Conservation (phyloP, 371 early-diverging fungal species). For the Actinomortierella ambigua region DNA sequence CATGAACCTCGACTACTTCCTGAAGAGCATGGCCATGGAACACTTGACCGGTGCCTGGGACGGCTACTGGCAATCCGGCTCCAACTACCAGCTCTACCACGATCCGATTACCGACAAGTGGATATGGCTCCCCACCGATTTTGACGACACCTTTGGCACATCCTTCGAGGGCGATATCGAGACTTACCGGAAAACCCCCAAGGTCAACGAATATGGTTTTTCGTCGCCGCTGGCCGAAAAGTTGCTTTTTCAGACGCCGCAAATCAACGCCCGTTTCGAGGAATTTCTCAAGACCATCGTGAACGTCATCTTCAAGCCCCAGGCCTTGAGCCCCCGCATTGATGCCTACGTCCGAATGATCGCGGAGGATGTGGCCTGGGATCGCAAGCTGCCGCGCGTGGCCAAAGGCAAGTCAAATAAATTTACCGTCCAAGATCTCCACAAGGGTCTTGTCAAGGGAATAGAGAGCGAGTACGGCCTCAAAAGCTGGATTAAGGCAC, state of each 20-base stretch:
- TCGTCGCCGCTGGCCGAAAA: constrained; percentile 41
- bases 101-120: constrained; percentile 52
- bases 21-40: constrained; percentile 48
- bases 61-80: constrained; percentile 33
- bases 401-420: constrained; percentile 26
- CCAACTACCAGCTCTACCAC: constrained; percentile 59
- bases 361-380: constrained; percentile 59
- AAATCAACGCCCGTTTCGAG: constrained; percentile 53
- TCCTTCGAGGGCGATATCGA: constrained; percentile 22
- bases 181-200: constrained; percentile 48
- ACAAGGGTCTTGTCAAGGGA: constrained; percentile 18
- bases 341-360: constrained; percentile 57
- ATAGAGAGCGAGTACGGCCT: constrained; percentile 21
- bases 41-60: constrained; percentile 37
- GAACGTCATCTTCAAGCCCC: constrained; percentile 59
- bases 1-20: constrained; percentile 51
- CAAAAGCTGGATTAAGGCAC: constrained; percentile 22
- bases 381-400: constrained; percentile 39
- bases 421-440: constrained; percentile 21
- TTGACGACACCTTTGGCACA: constrained; percentile 52
- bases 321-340: constrained; percentile 52
- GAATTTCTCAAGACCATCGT: constrained; percentile 54
- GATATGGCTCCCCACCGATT: constrained; percentile 59
- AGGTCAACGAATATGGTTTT: constrained; percentile 44
- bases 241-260: constrained; percentile 50